Base-by-base conservation (phyloP, 306 rosid species). In the Ormosia emarginata region DNA sequence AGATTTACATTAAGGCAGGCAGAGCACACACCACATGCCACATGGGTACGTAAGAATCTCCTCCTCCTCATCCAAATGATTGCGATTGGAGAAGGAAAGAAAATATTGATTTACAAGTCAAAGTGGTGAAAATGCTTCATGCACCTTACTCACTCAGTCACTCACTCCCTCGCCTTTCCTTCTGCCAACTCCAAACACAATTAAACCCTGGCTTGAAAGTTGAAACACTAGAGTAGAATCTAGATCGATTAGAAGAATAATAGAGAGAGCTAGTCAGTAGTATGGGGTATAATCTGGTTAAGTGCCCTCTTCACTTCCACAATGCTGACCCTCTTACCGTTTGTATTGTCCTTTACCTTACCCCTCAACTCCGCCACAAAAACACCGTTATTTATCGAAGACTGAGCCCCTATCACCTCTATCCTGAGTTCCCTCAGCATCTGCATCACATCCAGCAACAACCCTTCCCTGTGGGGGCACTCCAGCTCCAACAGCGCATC, bases 231-330 rank as follows among this genome's bases (percentile, higher is more conserved):
- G 24, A 24, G 24, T 24, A 24, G 24, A 24, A 24, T 24, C 1
- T 1, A 24, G 24, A 24, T n/a, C n/a, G n/a, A n/a, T 24, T 24
- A 24, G 24, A 24, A 24, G 24, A 24, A 24, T 24, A 24, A 24
- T 24, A 24, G 24, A 24, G 24, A 24, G 24, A 62, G 76, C 39
- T 68, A 77, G n/a, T 86, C 91, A 56, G 17, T 41, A 30, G 7
- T 4, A 12, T 93, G 90, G 36, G 98, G 99, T 55, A 93, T 88
- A 49, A 95, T 84, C 78, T 91, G 92, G 43, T 90, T 88, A 44
- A 95, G 87, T 30, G 97, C 99, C 71, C 91, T 93, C 90, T 93
- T 95, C 79, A 93, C 99, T 81, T 93, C 97, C 77, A 94, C 91
- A 75, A 95, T 95, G 83, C 93, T 93, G 24, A 92, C 81, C 83